Conservation (phyloP, 345 rosid genomes). For the Dovyalis caffra region DNA sequence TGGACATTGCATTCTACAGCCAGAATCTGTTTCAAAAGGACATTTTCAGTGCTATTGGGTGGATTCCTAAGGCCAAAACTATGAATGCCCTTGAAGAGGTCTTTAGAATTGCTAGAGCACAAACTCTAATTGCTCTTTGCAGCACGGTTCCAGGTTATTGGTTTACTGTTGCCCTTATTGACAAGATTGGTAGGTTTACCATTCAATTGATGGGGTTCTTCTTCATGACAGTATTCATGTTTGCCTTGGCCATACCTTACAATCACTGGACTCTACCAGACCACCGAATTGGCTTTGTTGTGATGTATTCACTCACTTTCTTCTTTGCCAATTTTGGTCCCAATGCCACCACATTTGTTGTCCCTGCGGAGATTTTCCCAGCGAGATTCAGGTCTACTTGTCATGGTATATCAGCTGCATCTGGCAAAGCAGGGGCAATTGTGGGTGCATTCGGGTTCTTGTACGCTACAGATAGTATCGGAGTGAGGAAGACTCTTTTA, state of each 20-base stretch:
- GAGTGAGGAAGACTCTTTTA: conserved; percentile 41
- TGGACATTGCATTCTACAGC: conserved; percentile 75
- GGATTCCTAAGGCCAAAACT: conserved; percentile 62
- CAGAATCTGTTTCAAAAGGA: conserved; percentile 77
- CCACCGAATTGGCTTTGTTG: conserved; percentile 54
- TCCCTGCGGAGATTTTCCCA: conserved; percentile 80
- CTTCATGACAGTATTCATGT: conserved; percentile 62
- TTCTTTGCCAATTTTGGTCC: conserved; percentile 86
- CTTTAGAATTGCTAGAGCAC: conserved; percentile 53
- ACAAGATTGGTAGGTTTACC: conserved; percentile 41
- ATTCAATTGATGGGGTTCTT: conserved; percentile 64
- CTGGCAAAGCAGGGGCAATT: conserved; percentile 69
- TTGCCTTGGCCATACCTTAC: conserved; percentile 64
- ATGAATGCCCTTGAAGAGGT: conserved; percentile 76
- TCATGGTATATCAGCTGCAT: conserved; percentile 75
- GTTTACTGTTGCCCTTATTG: conserved; percentile 48
- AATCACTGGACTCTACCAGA: conserved; percentile 54
- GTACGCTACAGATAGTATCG: conserved; percentile 45
- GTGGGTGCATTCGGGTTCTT: conserved; percentile 75
- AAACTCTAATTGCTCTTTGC: conserved; percentile 61
- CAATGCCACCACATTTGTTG: conserved; percentile 70
- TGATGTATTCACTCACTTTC: conserved; percentile 60
- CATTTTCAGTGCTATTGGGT: conserved; percentile 62
- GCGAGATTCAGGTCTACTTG: conserved; percentile 76
- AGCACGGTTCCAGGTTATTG: conserved; percentile 80